Base-by-base conservation (phyloP, 1,284 basidiomycete genomes). In the Chalciporus sp. region DNA sequence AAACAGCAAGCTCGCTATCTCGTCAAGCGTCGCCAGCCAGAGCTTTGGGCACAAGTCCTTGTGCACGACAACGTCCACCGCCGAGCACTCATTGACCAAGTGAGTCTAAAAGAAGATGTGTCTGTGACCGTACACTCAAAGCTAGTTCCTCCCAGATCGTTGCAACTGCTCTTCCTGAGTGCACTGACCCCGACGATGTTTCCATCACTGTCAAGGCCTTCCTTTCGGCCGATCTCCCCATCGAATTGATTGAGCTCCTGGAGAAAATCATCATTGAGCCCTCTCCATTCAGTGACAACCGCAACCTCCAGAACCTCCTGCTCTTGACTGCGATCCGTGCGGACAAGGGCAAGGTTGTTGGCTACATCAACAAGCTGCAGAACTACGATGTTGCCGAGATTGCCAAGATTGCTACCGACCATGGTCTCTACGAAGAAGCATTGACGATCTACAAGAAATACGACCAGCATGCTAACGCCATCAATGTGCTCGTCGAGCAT, bases 1-100 rank as follows among this genome's bases (percentile, higher is more conserved):
- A 99, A 99, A 78, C 96, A 99, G 70, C 97, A 99, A 75, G 93
- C 97, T 51, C 88, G 97, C 39, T 99, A 99, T 76, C 86, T 99
- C 58, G 94, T 98, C 70, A 98, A 96, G 77, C 88, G 97, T 61
- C 92, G 96, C 58, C 90, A 95, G 61, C 86, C 93, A 23, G 96
- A 99, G 61, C 86, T 99, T 43, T 99, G 97, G 97, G 87, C 90
- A 3, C 94, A 98, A 75, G 97, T 99, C 40, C 87, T 99, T 52
- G 80, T 85, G 23, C 81, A 86, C 8, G 95, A 96, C 65, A 98
- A 97, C 69, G 85, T 95, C 48, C 88, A 99, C 72, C 92, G 95
- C 58, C 90, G 96, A 60, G 87, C 92, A 61, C 84, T 99, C 55
- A 91, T 99, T 67, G 97, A 99, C 72, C 97, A 99, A 80, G 90